These are phyloP conservation scores for Epichloe glyceriae DNA, from an alignment of 2,329 filamentous ascomycete genomes.

Conservation along the genomic window DNA sequence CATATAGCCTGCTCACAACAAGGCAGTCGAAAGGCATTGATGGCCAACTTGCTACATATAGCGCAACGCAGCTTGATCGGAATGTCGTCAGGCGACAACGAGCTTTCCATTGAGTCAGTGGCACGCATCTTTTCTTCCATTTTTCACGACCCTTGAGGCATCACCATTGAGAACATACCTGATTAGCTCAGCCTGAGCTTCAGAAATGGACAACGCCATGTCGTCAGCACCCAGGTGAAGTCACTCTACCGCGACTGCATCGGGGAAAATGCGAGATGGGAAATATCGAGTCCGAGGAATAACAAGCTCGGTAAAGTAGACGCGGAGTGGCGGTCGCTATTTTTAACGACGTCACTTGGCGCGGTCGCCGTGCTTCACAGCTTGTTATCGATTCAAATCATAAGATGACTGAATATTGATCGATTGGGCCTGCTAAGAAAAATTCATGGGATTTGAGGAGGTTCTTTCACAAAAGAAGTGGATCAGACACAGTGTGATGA, in stretches of 20 bases:
- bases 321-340: neutral
- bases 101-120: slow-evolving; percentile 35
- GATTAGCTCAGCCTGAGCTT: slow-evolving; percentile 46
- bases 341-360: neutral
- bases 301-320: neutral
- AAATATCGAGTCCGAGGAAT: neutral
- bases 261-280: slow-evolving; percentile 1
- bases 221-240: slow-evolving; percentile 10
- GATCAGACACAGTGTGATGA: neutral
- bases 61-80: slow-evolving; percentile 95
- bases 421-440: neutral
- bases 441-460: slow-evolving; percentile 10
- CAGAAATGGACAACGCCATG: slow-evolving; percentile 27
- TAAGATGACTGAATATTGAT: neutral
- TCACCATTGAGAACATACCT: slow-evolving; percentile 26
- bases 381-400: slow-evolving; percentile 4
- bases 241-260: slow-evolving; percentile 8
- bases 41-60: slow-evolving; percentile 78
- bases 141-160: neutral
- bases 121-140: slow-evolving; percentile 1
- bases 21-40: slow-evolving; percentile 81
- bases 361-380: slow-evolving; percentile 2
- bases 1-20: slow-evolving; percentile 96
- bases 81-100: slow-evolving; percentile 68
- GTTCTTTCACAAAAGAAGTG: slow-evolving; percentile 10